Evolutionary conservation across 306 rosid genomes (phyloP), one percentile per base, ranked within the genome.

Genomic region (Glycyrrhiza uralensis): DNA sequence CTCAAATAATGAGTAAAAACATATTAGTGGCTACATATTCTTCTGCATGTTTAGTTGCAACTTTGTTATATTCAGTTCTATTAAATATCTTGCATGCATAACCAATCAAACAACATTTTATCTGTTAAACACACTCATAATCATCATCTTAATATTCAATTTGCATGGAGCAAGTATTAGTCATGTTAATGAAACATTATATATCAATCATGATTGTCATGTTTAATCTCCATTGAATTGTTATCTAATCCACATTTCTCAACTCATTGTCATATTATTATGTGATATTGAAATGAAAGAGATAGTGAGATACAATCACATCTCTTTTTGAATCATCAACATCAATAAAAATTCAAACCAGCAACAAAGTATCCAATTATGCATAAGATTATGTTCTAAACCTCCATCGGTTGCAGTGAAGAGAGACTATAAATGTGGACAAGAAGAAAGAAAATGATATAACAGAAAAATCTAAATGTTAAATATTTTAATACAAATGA

Each of bases 261-360:
- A 26, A 2, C 18, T 24, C 35, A 24, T 18, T 9, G n/a, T 24
- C 78, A 71, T 15, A 54, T 23, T 45, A 59, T 46, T 11, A 67
- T 26, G 23, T 38, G 38, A 55, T 30, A 42, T 22, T 64, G 68
- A 70, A 29, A 18, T 44, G 8, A 52, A 14, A 20, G 41, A 49
- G 7, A 45, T n/a, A 45, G 20, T n/a, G n/a, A n/a, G 32, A 35
- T 64, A 33, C 15, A 41, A 64, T 47, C 50, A 58, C 23, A 57
- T 59, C 50, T 38, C 76, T 10, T 47, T 59, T 12, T 38, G 72
- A 54, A 49, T 38, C 54, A 39, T 60, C 76, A 51, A 74, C 9
- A 11, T 6, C 23, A 65, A 24, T 24, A 46, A 18, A 59, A 36
- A 35, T 73, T 66, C 69, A 58, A 58, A 59, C 32, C 10, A 15